These are phyloP conservation scores for Ustilago trichophora DNA, from an alignment of 1,284 basidiomycete genomes.

Conservation along the genomic window DNA sequence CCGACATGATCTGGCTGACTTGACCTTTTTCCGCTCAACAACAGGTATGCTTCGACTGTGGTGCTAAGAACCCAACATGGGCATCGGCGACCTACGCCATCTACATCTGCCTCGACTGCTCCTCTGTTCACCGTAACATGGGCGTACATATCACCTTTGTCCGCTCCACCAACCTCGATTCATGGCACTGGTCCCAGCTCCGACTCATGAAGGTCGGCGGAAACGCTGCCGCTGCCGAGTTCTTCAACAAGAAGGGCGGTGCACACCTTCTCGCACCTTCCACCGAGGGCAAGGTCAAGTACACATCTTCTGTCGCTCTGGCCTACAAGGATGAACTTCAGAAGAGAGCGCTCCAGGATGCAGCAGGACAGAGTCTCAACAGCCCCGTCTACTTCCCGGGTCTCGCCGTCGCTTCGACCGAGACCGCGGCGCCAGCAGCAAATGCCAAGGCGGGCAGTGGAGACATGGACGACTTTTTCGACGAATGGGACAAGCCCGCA, in stretches of 20 bases:
- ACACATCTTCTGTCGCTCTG: conserved; percentile 81
- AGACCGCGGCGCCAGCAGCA: conserved; percentile 61
- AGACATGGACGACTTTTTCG: conserved; percentile 88
- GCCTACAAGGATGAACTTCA: conserved; percentile 93
- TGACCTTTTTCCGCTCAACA: neutral
- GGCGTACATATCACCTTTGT: conserved; percentile 99
- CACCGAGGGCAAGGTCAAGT: conserved; percentile 84
- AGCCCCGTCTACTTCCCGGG: conserved; percentile 61
- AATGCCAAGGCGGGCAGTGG: conserved; percentile 69
- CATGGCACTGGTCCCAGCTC: conserved; percentile 89
- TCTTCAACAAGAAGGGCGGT: conserved; percentile 88
- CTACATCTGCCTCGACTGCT: conserved; percentile 98
- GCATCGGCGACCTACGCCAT: conserved; percentile 94
- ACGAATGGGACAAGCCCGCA: conserved; percentile 87
- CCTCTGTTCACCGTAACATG: conserved; percentile 92
- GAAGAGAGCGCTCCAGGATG: conserved; percentile 82
- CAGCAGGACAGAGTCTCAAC: conserved; percentile 56
- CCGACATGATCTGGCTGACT: conserved; percentile 3
- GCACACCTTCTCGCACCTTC: conserved; percentile 76
- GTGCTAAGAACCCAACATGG: conserved; percentile 97
- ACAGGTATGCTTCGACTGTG: conserved; percentile 95
- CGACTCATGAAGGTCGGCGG: conserved; percentile 97
- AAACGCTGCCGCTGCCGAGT: conserved; percentile 87
- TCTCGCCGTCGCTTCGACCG: conserved; percentile 68
- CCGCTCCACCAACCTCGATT: conserved; percentile 94